A percentile compares a stretch with the other conserved stretches of the same genome.
Evolutionary conservation across 306 rosid species (phyloP).

Genomic region (Quercus variabilis): DNA sequence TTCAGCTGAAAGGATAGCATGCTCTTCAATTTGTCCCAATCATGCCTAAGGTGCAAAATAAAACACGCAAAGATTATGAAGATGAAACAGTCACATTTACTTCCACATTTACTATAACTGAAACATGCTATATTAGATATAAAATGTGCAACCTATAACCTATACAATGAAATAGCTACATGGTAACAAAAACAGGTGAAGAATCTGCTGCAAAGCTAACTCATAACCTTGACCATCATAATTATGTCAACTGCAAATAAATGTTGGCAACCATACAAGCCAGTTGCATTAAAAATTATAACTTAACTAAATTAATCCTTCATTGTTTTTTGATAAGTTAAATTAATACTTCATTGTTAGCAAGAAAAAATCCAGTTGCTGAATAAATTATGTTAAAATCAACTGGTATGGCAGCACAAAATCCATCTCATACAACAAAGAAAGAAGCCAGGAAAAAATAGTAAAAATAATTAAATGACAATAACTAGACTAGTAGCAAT

Average conservation of each 20-base stretch:
- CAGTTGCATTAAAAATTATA: too few species aligned
- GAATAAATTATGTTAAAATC: neutral
- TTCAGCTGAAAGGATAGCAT: constrained; percentile 83
- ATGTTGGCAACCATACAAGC: neutral
- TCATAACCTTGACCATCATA: neutral
- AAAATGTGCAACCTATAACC: neutral
- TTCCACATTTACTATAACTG: neutral
- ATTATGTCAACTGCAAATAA: neutral
- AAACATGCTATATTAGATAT: neutral
- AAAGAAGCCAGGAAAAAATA: neutral
- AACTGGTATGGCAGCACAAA: neutral
- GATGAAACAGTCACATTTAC: neutral
- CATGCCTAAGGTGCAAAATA: constrained; percentile 60
- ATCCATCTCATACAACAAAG: neutral
- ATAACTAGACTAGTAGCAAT: neutral
- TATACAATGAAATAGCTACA: neutral
- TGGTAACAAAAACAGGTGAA: neutral
- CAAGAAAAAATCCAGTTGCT: neutral
- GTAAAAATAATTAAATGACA: too few species aligned
- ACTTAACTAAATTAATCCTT: too few species aligned
- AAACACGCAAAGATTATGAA: neutral
- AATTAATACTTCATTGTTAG: neutral
- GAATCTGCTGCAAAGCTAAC: neutral
- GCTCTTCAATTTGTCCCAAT: constrained; percentile 85
- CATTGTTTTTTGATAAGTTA: too few species aligned